phyloP scores from a whole-genome alignment of 1,284 basidiomycete species.

The Microstroma glucosiphilum region DNA sequence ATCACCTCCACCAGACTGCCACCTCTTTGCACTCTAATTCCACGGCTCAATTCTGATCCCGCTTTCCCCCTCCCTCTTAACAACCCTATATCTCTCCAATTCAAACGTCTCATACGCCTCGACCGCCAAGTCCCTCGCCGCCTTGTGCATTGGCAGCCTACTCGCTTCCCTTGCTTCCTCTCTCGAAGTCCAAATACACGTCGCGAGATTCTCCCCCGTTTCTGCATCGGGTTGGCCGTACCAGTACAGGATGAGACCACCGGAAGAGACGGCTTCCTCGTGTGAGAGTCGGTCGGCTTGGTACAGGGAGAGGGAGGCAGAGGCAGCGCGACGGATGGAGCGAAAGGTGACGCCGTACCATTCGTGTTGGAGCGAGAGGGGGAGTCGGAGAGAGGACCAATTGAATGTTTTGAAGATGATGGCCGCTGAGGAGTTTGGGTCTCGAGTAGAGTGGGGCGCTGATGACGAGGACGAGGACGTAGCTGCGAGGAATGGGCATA shows the following conservation, averaged over 20 bases:
- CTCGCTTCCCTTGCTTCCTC: conserved; percentile 22
- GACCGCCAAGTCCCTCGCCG: conserved; percentile 23
- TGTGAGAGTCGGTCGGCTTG: conserved; percentile 36
- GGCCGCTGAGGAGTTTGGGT: background rate
- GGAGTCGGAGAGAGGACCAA: conserved; percentile 25
- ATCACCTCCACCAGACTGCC: too few species aligned
- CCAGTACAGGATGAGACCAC: conserved; percentile 44
- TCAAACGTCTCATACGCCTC: conserved; percentile 34
- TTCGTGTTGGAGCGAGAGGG: conserved; percentile 8
- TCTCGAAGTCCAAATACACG: conserved; percentile 41
- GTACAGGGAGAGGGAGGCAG: conserved; percentile 27
- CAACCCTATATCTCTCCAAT: conserved; percentile 28
- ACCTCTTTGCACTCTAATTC: conserved; percentile 3
- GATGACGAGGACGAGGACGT: background rate
- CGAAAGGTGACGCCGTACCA: conserved; percentile 46
- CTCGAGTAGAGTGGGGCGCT: too few species aligned
- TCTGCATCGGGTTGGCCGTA: conserved; percentile 29
- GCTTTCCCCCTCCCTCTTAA: conserved; percentile 19
- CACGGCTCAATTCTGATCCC: conserved; percentile 27
- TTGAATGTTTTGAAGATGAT: conserved; percentile 27
- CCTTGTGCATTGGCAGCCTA: conserved; percentile 24
- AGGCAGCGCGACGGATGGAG: conserved; percentile 23
- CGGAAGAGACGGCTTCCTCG: conserved; percentile 37
- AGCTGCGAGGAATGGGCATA: background rate
- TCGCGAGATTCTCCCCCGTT: conserved; percentile 39